These are phyloP conservation scores for Extremus antarcticus DNA, from an alignment of 495 filamentous ascomycete genomes.

Conservation along the genomic window DNA sequence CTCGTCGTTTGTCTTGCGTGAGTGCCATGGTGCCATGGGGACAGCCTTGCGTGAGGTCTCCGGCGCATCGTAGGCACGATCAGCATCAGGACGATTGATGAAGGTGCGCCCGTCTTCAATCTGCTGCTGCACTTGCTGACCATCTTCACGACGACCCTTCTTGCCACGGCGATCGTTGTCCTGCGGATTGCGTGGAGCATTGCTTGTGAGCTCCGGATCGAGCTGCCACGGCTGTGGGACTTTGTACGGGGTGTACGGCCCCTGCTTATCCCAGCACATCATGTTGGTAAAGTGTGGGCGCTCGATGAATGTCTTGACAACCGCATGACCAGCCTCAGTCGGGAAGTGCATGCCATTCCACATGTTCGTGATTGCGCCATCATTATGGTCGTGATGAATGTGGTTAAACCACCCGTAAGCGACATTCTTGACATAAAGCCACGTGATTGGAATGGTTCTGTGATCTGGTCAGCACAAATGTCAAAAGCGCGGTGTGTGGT, in stretches of 20 bases:
- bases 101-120: not conserved
- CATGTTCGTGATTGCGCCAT: conserved; percentile 9
- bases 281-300: conserved; percentile 9
- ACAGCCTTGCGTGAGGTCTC: not conserved
- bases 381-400: not conserved
- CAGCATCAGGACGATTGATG: not conserved
- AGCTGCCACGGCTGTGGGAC: not conserved
- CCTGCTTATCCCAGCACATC: not conserved
- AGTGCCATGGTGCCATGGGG: not conserved
- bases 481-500: not conserved
- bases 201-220: not conserved
- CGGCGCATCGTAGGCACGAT: not conserved
- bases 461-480: not conserved
- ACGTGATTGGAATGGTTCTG: conserved; percentile 10
- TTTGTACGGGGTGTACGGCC: not conserved
- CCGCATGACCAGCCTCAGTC: not conserved
- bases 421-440: conserved; percentile 13
- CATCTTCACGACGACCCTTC: not conserved
- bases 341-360: conserved; percentile 14
- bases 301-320: conserved; percentile 5
- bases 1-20: not conserved
- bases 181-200: not conserved
- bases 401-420: conserved; percentile 1
- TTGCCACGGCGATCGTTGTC: not conserved
- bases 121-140: not conserved